Evolutionary conservation across 768 basidiomycete species (phyloP).

Genomic region (Rhizopogon sp.): DNA sequence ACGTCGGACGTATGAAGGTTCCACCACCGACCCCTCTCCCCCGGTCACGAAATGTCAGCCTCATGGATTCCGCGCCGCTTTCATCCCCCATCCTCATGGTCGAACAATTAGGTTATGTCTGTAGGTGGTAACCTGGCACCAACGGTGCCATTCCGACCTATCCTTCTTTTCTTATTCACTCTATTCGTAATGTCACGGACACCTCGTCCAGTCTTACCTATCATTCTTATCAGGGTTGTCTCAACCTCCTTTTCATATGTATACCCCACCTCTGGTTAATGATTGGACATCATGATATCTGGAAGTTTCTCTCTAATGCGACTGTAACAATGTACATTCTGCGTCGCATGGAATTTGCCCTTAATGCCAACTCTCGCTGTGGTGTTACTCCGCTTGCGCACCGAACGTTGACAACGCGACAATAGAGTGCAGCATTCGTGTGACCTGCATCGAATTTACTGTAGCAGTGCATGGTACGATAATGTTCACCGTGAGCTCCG

Average conservation of each 20-base stretch:
- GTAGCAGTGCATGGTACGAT: neutral
- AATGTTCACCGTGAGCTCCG: no score
- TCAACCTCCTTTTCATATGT: conserved; percentile 6
- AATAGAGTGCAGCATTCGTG: neutral
- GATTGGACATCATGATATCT: conserved; percentile 12
- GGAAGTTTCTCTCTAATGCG: conserved; percentile 12
- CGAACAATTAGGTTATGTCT: conserved; percentile 11
- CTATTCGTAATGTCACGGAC: neutral
- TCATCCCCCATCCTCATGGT: conserved; percentile 20
- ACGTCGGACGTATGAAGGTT: conserved; percentile 19
- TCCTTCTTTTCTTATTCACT: neutral
- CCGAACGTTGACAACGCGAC: neutral
- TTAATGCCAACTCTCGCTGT: neutral
- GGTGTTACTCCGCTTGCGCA: neutral
- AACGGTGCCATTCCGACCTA: neutral
- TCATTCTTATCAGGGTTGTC: conserved; percentile 24
- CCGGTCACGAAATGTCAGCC: conserved; percentile 16
- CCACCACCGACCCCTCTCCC: neutral
- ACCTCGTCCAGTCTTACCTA: neutral
- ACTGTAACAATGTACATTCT: conserved; percentile 14
- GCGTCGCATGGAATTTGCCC: conserved; percentile 7
- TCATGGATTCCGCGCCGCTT: conserved; percentile 31
- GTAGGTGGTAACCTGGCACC: conserved; percentile 1
- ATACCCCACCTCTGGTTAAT: conserved; percentile 22
- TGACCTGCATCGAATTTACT: neutral